phyloP scores from a whole-genome alignment of 257 asterid species.

The Salvia rosmarinus region DNA sequence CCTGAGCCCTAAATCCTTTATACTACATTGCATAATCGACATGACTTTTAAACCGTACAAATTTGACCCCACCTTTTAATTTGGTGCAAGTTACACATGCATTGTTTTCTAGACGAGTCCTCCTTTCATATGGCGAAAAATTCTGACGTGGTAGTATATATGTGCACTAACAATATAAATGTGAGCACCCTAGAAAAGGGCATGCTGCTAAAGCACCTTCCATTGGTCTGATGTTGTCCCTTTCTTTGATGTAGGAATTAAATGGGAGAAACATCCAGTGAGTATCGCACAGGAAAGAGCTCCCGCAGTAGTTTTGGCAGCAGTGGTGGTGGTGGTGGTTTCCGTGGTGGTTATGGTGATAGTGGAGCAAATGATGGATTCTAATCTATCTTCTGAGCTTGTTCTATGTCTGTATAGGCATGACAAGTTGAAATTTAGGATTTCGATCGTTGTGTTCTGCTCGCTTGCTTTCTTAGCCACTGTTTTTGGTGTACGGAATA shows the following conservation, averaged over 20 bases:
- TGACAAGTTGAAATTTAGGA: conserved; percentile 34
- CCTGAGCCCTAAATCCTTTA: too few relatives aligned
- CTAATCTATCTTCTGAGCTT: conserved; percentile 29
- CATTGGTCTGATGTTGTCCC: neutral
- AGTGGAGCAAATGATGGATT: conserved; percentile 43
- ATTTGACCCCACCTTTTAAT: too few relatives aligned
- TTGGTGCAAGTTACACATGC: too few relatives aligned
- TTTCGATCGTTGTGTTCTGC: neutral
- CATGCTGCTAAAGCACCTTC: neutral
- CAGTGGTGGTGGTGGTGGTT: conserved; percentile 38
- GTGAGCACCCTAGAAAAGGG: too few relatives aligned
- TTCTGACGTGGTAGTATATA: too few relatives aligned
- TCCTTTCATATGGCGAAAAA: too few relatives aligned
- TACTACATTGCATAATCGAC: too few relatives aligned
- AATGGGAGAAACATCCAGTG: conserved; percentile 74
- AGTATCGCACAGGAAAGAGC: conserved; percentile 64
- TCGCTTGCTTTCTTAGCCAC: neutral
- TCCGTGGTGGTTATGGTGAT: conserved; percentile 42
- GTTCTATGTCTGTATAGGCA: conserved; percentile 39
- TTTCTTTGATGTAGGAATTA: conserved; percentile 42
- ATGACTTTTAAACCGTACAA: too few relatives aligned
- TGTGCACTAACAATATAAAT: too few relatives aligned
- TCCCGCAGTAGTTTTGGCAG: conserved; percentile 50
- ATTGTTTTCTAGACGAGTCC: too few relatives aligned
- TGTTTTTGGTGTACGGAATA: neutral